Conservation (phyloP, 2,329 filamentous ascomycete species). For the Aspergillus calidoustus region DNA sequence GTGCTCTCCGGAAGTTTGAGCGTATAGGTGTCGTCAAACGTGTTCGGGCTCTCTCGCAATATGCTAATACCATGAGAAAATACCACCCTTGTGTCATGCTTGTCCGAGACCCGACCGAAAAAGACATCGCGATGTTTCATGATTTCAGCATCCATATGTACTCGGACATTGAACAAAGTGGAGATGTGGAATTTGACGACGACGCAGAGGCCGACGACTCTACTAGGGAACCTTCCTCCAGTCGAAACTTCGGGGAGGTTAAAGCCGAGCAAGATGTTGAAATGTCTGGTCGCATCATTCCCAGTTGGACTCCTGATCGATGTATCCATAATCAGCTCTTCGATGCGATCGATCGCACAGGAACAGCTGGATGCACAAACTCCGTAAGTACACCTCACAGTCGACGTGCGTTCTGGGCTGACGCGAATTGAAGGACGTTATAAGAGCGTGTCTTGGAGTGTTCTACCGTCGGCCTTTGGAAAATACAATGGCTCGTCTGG, state of each 20-base stretch:
- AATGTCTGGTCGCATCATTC: constrained; percentile 45
- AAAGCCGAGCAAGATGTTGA: constrained; percentile 31
- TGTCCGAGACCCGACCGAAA: constrained; percentile 45
- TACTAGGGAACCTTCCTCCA: constrained; percentile 14
- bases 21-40: constrained; percentile 51
- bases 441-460: constrained; percentile 50
- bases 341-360: constrained; percentile 53
- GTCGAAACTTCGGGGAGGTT: constrained; percentile 25
- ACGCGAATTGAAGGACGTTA: constrained; percentile 41
- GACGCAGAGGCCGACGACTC: constrained; percentile 37
- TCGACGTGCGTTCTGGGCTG: background rate
- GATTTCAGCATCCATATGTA: constrained; percentile 38
- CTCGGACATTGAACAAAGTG: constrained; percentile 33
- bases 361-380: constrained; percentile 56
- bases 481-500: constrained; percentile 55
- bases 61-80: constrained; percentile 39
- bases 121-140: constrained; percentile 47
- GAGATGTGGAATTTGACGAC: constrained; percentile 39
- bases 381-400: constrained; percentile 35
- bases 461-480: constrained; percentile 62
- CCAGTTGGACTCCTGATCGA: constrained; percentile 61
- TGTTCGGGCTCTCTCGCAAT: constrained; percentile 49
- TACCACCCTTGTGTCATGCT: constrained; percentile 51
- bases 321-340: constrained; percentile 58
- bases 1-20: constrained; percentile 51